A percentile compares a stretch with the other conserved stretches of the same genome.
These are phyloP conservation scores for Calonectria montana DNA, from an alignment of 2,329 filamentous ascomycete species.

Conservation along the genomic window DNA sequence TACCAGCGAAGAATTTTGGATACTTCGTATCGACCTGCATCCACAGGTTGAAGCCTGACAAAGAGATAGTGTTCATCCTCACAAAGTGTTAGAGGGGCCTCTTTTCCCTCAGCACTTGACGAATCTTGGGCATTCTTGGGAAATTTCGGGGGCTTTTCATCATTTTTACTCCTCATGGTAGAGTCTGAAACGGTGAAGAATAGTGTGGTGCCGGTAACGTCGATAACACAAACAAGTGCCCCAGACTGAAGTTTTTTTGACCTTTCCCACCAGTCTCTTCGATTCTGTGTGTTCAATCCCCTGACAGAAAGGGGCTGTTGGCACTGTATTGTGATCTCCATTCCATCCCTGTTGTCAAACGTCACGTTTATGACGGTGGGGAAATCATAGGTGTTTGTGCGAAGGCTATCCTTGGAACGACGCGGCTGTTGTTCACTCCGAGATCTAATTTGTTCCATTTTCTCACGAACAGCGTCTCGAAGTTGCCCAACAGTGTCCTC, in stretches of 20 bases:
- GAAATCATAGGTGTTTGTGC: constrained; percentile 16
- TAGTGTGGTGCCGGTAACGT: constrained; percentile 49
- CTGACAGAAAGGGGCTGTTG: constrained; percentile 53
- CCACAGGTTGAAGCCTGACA: background rate
- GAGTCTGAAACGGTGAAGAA: constrained; percentile 54
- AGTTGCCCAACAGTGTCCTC: constrained; percentile 50
- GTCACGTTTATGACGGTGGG: constrained; percentile 34
- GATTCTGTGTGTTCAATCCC: constrained; percentile 38
- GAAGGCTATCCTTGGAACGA: background rate
- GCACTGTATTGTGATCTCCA: constrained; percentile 59
- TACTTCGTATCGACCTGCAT: background rate
- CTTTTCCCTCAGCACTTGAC: constrained; percentile 25
- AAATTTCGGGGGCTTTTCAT: background rate
- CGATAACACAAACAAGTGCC: constrained; percentile 62
- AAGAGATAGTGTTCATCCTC: background rate
- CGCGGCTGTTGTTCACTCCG: background rate
- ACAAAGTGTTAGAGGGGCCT: background rate
- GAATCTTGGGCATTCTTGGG: constrained; percentile 34
- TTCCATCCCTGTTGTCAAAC: constrained; percentile 50
- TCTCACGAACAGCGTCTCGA: constrained; percentile 36
- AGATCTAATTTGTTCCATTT: background rate
- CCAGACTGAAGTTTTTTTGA: constrained; percentile 61
- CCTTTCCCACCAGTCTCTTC: constrained; percentile 62
- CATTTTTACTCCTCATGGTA: background rate
- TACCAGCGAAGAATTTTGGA: background rate